Conservation (phyloP, 1,284 basidiomycete genomes). For the Ustilago lituana region DNA sequence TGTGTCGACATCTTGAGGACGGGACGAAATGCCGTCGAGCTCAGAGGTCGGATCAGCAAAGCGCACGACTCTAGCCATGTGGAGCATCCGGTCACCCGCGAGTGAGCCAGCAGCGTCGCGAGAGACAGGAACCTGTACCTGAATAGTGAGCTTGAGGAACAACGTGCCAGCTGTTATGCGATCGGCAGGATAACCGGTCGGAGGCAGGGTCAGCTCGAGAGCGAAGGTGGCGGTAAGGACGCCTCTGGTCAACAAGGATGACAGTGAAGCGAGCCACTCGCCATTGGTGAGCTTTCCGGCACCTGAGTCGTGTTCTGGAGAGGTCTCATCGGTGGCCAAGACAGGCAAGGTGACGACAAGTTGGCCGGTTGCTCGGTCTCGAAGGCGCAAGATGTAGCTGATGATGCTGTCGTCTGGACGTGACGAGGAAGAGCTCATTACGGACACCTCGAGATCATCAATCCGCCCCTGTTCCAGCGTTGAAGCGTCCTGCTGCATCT, state of each 20-base stretch:
- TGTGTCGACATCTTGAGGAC: constrained; percentile 30
- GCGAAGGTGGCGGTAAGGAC: not conserved
- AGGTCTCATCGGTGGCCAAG: not conserved
- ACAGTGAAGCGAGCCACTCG: constrained; percentile 27
- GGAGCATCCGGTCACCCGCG: constrained; percentile 13
- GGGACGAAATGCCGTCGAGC: not conserved
- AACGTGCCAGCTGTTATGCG: constrained; percentile 27
- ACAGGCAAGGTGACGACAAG: constrained; percentile 22
- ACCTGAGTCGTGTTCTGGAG: not conserved
- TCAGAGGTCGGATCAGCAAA: constrained; percentile 23
- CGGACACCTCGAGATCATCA: constrained; percentile 12
- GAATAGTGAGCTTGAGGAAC: constrained; percentile 28
- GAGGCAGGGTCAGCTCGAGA: constrained; percentile 12
- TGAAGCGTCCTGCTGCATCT: not conserved
- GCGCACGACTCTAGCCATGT: constrained; percentile 37
- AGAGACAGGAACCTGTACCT: constrained; percentile 10
- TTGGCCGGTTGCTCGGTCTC: not conserved
- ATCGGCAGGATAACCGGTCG: constrained; percentile 8
- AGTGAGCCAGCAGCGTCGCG: not conserved
- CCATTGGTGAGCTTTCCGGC: constrained; percentile 31
- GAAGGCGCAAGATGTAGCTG: not conserved
- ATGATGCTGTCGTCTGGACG: constrained; percentile 22
- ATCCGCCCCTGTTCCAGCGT: not conserved
- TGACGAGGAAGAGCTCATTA: not conserved
- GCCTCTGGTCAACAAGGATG: not conserved